Conservation (phyloP, 1,139 yeast species). For the Kodamaea anthophila region DNA sequence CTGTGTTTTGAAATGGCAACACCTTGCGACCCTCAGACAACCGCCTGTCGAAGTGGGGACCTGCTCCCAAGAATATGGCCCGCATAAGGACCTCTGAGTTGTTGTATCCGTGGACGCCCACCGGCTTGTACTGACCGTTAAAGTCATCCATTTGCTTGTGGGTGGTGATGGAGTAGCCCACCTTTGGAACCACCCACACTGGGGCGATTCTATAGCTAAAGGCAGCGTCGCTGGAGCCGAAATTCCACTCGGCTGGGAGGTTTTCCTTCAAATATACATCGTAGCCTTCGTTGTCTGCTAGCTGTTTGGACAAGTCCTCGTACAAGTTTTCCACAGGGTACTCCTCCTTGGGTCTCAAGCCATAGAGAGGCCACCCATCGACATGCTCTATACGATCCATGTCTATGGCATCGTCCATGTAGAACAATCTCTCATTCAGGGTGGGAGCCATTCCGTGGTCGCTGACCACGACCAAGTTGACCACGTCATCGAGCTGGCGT, state of each 20-base stretch:
- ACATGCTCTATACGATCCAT: slow-evolving; percentile 48
- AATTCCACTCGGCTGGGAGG: slow-evolving; percentile 58
- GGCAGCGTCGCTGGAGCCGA: slow-evolving; percentile 49
- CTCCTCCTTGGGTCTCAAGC: slow-evolving; percentile 53
- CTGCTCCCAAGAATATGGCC: slow-evolving; percentile 71
- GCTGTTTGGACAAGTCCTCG: slow-evolving; percentile 9
- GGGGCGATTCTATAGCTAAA: slow-evolving; percentile 71
- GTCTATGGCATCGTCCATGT: slow-evolving; percentile 64
- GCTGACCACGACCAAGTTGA: slow-evolving; percentile 72
- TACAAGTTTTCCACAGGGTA: slow-evolving; percentile 31
- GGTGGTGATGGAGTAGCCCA: slow-evolving; percentile 76
- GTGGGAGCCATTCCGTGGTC: slow-evolving; percentile 97
- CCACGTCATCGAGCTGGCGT: slow-evolving; percentile 57
- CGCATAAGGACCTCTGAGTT: slow-evolving; percentile 75
- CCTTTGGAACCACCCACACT: slow-evolving; percentile 74
- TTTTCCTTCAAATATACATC: slow-evolving; percentile 53
- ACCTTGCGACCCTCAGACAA: slow-evolving; percentile 29
- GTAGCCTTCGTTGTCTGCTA: slow-evolving; percentile 19
- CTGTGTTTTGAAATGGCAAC: slow-evolving; percentile 64
- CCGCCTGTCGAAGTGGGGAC: slow-evolving; percentile 59
- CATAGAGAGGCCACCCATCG: slow-evolving; percentile 90
- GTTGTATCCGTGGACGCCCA: slow-evolving; percentile 83
- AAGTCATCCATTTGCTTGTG: slow-evolving; percentile 48
- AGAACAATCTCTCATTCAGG: slow-evolving; percentile 55
- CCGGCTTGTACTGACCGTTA: slow-evolving; percentile 48